Conservation (phyloP, 768 basidiomycete genomes). For the Lentinula aciculospora region DNA sequence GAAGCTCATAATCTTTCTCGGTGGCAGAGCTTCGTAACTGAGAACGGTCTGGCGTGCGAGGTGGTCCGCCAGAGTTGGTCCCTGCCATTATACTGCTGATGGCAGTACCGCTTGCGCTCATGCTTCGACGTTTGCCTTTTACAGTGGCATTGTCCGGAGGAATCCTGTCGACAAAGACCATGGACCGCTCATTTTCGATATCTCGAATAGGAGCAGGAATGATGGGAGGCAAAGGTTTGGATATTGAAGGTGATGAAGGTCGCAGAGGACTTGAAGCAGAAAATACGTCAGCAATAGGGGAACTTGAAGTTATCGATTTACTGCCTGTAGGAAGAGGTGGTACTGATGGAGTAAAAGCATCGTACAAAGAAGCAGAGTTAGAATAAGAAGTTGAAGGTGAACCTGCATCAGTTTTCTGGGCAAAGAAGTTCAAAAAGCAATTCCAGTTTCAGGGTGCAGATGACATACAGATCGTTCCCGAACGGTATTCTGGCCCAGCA, state of each 20-base stretch:
- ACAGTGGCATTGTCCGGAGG: conserved; percentile 24
- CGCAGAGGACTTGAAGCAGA: conserved; percentile 19
- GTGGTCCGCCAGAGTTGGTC: conserved; percentile 22
- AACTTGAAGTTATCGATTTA: conserved; percentile 31
- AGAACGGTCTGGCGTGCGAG: conserved; percentile 4
- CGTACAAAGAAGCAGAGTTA: conserved; percentile 36
- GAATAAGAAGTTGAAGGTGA: conserved; percentile 25
- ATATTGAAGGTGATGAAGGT: conserved; percentile 25
- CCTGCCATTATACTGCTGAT: conserved; percentile 37
- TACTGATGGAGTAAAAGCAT: conserved; percentile 43
- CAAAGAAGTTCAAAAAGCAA: conserved; percentile 9
- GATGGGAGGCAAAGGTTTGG: conserved; percentile 67
- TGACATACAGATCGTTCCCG: conserved; percentile 64
- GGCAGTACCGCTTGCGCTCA: conserved; percentile 68
- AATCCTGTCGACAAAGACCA: conserved; percentile 50
- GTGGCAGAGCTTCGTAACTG: neutral
- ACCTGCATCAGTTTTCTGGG: conserved; percentile 53
- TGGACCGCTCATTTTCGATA: conserved; percentile 46
- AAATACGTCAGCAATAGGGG: conserved; percentile 51
- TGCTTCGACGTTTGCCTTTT: conserved; percentile 55
- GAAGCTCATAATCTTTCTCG: neutral
- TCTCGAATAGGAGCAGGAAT: conserved; percentile 29
- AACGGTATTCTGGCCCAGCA: conserved; percentile 58
- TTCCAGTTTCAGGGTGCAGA: conserved; percentile 1
- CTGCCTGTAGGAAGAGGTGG: conserved; percentile 44